Base-by-base conservation (phyloP, 169 alveolate genomes). In the Eimeria mitis region DNA sequence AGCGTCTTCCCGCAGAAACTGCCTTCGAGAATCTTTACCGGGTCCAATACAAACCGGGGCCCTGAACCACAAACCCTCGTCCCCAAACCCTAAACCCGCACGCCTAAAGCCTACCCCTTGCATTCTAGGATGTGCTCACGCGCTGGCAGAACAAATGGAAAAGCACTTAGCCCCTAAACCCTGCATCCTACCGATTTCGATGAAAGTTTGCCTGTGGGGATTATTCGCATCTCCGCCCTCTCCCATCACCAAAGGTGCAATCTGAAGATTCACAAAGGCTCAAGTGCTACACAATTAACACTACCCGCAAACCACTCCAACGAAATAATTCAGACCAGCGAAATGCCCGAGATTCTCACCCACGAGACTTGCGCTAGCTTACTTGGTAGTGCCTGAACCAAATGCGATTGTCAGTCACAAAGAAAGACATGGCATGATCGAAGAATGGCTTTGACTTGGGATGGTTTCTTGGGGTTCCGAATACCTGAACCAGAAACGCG, bases 371-470 rank as follows among this genome's bases (percentile, higher is more conserved):
- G 65, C 56, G 63, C 19, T 37, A 65, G 40, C 92, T 13, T 37
- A 90, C 94, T 91, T 96, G 97, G 95, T 98, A 98, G 92, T 98
- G 98, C 90, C 99, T 97, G 95, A 99, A 98, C 99, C 99, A 98
- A 19, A 99, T 97, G 92, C 98, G 98, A 44, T 97, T 97, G 88
- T 98, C 98, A 47, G 96, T 89, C 95, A 97, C 97, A 90, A 95
- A 96, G 97, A 98, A 98, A 65, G 98, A 96, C 54, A 98, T 96
- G n/a, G 89, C 98, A 94, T 99, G 99, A 96, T 99, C 99, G 89
- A 98, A 97, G 97, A 99, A 99, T 44, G 99, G 99, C 97, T 98
- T 98, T 83, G 99, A 96, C 97, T 99, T 99, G 37, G 99, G 99
- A 95, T 99, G 99, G 73, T 98, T 98, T 81, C 98, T 97, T n/a